Conservation (phyloP, 495 filamentous ascomycete genomes). For the Zalerion maritima region DNA sequence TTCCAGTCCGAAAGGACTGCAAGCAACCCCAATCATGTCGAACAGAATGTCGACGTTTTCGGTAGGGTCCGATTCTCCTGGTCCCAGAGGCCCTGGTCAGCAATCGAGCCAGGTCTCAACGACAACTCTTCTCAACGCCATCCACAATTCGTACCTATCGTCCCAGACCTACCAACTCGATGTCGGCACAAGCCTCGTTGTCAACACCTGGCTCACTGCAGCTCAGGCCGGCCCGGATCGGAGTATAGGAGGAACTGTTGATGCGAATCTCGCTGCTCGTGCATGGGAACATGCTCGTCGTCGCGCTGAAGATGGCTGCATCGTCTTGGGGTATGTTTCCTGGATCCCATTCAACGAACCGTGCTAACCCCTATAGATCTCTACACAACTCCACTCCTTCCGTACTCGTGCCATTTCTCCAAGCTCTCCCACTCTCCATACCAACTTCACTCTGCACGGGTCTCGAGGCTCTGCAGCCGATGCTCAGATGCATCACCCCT, state of each 20-base stretch:
- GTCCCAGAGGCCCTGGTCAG: conserved; percentile 43
- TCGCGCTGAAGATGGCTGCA: conserved; percentile 89
- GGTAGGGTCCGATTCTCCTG: conserved; percentile 47
- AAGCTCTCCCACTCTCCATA: conserved; percentile 61
- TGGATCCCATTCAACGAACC: background rate
- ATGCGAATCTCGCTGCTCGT: conserved; percentile 59
- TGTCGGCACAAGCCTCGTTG: conserved; percentile 80
- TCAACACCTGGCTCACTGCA: conserved; percentile 88
- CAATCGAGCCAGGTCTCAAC: conserved; percentile 76
- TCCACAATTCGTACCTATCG: conserved; percentile 79
- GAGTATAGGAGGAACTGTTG: conserved; percentile 58
- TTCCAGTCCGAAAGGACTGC: conserved; percentile 13
- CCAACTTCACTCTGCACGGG: conserved; percentile 61
- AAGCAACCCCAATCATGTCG: conserved; percentile 34
- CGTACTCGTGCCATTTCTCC: conserved; percentile 64
- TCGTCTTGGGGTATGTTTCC: conserved; percentile 63
- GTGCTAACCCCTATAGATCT: conserved; percentile 39
- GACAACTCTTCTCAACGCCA: conserved; percentile 76
- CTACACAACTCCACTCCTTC: conserved; percentile 82
- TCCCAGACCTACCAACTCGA: conserved; percentile 71
- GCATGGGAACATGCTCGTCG: conserved; percentile 96
- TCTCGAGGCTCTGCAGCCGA: conserved; percentile 65
- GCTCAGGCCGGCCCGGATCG: conserved; percentile 50
- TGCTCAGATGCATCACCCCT: conserved; percentile 74
- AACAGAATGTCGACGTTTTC: conserved; percentile 76